A percentile compares a stretch with the other conserved stretches of the same genome.
phyloP scores from a whole-genome alignment of 768 basidiomycete species.

The Clathrus columnatus region DNA sequence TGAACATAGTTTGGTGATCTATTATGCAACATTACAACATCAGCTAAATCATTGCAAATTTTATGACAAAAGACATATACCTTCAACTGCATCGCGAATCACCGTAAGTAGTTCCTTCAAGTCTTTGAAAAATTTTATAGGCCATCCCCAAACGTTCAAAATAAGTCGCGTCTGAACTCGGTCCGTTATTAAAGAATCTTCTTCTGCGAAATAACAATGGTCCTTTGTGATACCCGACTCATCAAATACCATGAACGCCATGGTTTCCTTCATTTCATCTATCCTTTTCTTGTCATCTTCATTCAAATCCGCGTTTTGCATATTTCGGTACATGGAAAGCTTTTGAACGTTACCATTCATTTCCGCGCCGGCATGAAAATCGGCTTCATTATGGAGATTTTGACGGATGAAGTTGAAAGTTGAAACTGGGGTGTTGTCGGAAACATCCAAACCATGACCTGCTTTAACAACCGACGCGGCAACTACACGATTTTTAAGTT shows the following conservation, averaged over 20 bases:
- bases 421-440: neutral
- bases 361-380: neutral
- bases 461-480: neutral
- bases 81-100: neutral
- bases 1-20: neutral
- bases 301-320: no score
- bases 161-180: neutral
- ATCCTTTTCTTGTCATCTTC: neutral
- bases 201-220: no score
- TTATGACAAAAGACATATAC: neutral
- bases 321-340: no score
- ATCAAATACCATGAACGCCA: neutral
- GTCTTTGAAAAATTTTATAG: neutral
- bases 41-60: neutral
- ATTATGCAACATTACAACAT: neutral
- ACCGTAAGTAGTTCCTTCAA: neutral
- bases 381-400: neutral
- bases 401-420: neutral
- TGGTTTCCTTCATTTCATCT: neutral
- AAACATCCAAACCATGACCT: neutral
- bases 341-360: neutral
- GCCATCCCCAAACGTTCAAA: neutral
- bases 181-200: neutral
- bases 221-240: neutral
- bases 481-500: neutral